phyloP scores from a whole-genome alignment of 208 protist species.

The Acanthamoeba healyi region DNA sequence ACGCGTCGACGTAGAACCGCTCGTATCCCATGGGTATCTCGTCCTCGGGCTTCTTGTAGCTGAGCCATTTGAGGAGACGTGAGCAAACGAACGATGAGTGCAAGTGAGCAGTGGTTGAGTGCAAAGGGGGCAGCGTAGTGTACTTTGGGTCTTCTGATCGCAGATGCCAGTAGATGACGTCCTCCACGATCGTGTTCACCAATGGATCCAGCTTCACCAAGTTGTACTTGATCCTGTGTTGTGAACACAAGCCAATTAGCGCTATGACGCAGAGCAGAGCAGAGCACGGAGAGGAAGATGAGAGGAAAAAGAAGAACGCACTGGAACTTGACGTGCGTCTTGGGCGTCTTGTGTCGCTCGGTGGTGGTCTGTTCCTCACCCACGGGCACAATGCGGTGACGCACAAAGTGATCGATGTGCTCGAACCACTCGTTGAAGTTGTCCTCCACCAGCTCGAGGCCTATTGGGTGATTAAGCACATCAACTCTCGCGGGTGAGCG shows the following conservation, averaged over 20 bases:
- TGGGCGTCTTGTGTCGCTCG: not conserved
- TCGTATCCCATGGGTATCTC: no score
- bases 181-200: slow-evolving; percentile 4
- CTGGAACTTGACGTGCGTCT: slow-evolving; percentile 44
- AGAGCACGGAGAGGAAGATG: no score
- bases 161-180: slow-evolving; percentile 28
- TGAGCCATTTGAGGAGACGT: no score
- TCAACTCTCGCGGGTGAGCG: no score
- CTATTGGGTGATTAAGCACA: no score
- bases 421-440: slow-evolving; percentile 61
- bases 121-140: no score
- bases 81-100: no score
- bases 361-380: slow-evolving; percentile 58
- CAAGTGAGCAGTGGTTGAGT: no score
- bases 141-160: slow-evolving; percentile 41
- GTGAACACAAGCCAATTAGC: no score
- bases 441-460: slow-evolving; percentile 40
- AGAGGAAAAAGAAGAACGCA: not conserved
- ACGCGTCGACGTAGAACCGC: slow-evolving; percentile 36
- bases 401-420: slow-evolving; percentile 64
- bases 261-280: no score
- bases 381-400: slow-evolving; percentile 37
- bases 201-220: slow-evolving; percentile 36
- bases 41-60: no score
- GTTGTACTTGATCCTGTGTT: not conserved